Evolutionary conservation across 148 eudicot species (phyloP), one percentile per base, ranked within the genome.

Genomic region (Fagopyrum homotropicum): DNA sequence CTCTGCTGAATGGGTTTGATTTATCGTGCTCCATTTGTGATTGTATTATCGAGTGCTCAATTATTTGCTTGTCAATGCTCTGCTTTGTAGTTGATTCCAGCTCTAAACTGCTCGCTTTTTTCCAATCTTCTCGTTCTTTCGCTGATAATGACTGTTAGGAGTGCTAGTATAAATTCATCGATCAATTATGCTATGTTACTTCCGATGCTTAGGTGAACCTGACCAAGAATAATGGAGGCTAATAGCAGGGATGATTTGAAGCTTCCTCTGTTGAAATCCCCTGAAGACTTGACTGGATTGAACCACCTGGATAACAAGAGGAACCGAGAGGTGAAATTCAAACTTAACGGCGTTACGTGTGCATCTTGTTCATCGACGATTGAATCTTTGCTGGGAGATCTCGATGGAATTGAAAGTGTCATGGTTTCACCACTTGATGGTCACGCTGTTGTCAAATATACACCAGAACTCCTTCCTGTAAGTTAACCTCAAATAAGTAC

Each of bases 391-490:
- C 81, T 94, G 15, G 76, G 73, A 79, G 77, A 85, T 76, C 82
- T 90, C 76, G 76, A 80, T 84, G 98, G 98, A 40, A 83, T 94
- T 16, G 75, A 84, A 76, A 77, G 79, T 82, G 88, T 78, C 30
- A 79, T 55, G 77, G 87, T 91, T 69, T 94, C 98, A 51, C 52
- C 88, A 1, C 84, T 94, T 80, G 87, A 91, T 76, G 97, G 98
- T 72, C 86, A 87, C 78, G 76, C 93, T 50, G 91, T 90, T 43
- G 87, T 94, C 68, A 89, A 82, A 78, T 89, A 87, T 79, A 49
- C 79, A 45, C 93, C 98, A 44, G 86, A 78, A 69, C 75, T 84
- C 57, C 63, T 90, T 52, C 60, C 69, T 80, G 98, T 94, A 79
- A 91, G 89, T 73, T 54, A 35, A 66, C 48, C 35, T 72, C 71